Evolutionary conservation across 2,329 filamentous ascomycete species (phyloP), one percentile per base, ranked within the genome.

Genomic region (Hymenoscyphus repandus): DNA sequence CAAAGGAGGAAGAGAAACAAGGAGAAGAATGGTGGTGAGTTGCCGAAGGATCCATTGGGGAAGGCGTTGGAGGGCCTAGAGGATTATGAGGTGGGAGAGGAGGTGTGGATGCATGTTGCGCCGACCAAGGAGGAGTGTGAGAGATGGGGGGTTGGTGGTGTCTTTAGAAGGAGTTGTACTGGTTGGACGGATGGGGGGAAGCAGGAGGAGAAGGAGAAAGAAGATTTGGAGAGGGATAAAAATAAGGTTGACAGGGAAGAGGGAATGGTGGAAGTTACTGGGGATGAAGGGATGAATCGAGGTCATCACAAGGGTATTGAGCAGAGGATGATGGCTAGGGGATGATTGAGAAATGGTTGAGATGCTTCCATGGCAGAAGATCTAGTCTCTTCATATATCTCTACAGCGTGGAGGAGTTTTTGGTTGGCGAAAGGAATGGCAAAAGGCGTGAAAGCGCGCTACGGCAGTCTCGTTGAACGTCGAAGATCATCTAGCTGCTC

Each of bases 91-190:
- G 49, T 57, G 1, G 64, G 64, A 17, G 68, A 75, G 46, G 77
- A 80, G 61, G 66, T 79, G 13, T 80, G 76, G 76, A 73, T 79
- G 68, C 76, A 80, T 61, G 66, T 69, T 44, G 71, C 68, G 38
- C 73, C 72, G 10, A 64, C 57, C 5, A 62, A 63, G 39, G 64
- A 66, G 32, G 59, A 67, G 12, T 45, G 68, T 47, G 60, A 62
- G n/a, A 43, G 20, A 33, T 53, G 59, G 52, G 57, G 56, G 12
- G 36, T 49, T 50, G 39, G 31, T 31, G 45, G n/a, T n/a, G n/a
- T n/a, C n/a, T n/a, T n/a, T n/a, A n/a, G n/a, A n/a, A n/a, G n/a
- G n/a, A n/a, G n/a, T n/a, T n/a, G n/a, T n/a, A 7, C 10, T 6
- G 15, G 54, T 33, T 47, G 49, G 33, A 49, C 17, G 5, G 22